Conservation (phyloP, 257 asterid species). For the Phtheirospermum japonicum region DNA sequence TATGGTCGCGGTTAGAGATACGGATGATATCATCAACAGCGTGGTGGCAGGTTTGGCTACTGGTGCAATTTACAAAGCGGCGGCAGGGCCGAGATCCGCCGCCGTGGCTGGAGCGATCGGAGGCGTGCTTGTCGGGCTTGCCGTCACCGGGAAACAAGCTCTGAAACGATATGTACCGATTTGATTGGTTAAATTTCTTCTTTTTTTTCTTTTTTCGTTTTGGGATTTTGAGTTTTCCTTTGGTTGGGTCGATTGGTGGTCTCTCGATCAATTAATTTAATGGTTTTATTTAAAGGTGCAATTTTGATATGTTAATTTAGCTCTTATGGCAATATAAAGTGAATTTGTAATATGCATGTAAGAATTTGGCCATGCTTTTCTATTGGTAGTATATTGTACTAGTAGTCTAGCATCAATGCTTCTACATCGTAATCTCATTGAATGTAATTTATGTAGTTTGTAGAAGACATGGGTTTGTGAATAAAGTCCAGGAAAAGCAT, state of each 20-base stretch:
- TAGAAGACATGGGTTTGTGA: slow-evolving; percentile 27
- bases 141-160: slow-evolving; percentile 54
- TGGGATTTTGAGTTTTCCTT: slow-evolving; percentile 24
- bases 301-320: slow-evolving; percentile 28
- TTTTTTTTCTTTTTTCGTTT: neutral
- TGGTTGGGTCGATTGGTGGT: neutral
- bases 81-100: slow-evolving; percentile 65
- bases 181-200: slow-evolving; percentile 34
- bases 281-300: slow-evolving; percentile 25
- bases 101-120: slow-evolving; percentile 81
- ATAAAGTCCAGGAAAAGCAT: slow-evolving; percentile 29
- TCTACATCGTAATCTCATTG: slow-evolving; percentile 2
- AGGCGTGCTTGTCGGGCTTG: slow-evolving; percentile 54
- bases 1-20: slow-evolving; percentile 62
- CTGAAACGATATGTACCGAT: slow-evolving; percentile 62
- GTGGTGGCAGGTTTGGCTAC: slow-evolving; percentile 71
- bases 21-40: slow-evolving; percentile 65
- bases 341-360: neutral
- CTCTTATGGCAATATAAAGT: slow-evolving; percentile 20
- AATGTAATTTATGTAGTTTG: slow-evolving; percentile 28
- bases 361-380: too few species aligned
- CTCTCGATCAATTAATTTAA: slow-evolving; percentile 25
- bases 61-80: slow-evolving; percentile 63
- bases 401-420: slow-evolving; percentile 19
- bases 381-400: slow-evolving; percentile 19